Evolutionary conservation across 148 eudicot genomes (phyloP).

Genomic region (Bassia scoparia): DNA sequence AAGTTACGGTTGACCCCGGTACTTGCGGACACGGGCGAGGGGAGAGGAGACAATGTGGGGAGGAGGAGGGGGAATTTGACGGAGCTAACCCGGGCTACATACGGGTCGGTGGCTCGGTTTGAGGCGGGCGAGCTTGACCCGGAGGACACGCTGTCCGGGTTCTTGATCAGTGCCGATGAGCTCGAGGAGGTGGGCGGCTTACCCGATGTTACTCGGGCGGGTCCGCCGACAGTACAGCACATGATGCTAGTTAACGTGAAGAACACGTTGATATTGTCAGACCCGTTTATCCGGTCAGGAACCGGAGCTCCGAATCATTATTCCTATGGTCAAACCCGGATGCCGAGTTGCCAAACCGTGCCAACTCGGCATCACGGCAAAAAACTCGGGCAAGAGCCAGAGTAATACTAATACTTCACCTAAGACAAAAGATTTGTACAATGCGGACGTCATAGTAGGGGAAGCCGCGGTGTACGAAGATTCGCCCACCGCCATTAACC

Average conservation of each 20-base stretch:
- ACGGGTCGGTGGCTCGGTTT: conserved; percentile 79
- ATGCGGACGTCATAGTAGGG: conserved; percentile 52
- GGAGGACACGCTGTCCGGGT: conserved; percentile 67
- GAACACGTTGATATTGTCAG: conserved; percentile 38
- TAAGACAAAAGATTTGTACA: neutral
- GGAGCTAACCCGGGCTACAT: conserved; percentile 51
- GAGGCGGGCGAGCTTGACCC: conserved; percentile 75
- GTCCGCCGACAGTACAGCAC: conserved; percentile 59
- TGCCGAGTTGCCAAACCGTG: neutral
- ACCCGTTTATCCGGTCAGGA: conserved; percentile 59
- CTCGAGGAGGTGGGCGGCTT: conserved; percentile 77
- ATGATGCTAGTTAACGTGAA: conserved; percentile 47
- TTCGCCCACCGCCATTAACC: conserved; percentile 47
- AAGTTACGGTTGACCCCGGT: conserved; percentile 32
- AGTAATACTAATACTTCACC: too few species aligned
- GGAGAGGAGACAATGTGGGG: conserved; percentile 67
- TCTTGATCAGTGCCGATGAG: conserved; percentile 59
- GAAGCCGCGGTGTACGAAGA: conserved; percentile 62
- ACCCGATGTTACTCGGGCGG: conserved; percentile 79
- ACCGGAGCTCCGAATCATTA: conserved; percentile 52
- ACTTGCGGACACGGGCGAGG: conserved; percentile 35
- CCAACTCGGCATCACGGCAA: conserved; percentile 24
- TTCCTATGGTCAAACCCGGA: conserved; percentile 24
- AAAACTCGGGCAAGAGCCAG: conserved; percentile 27
- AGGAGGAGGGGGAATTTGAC: conserved; percentile 26